These are phyloP conservation scores for Taiwanofungus camphoratus DNA, from an alignment of 1,284 basidiomycete species.

Conservation along the genomic window DNA sequence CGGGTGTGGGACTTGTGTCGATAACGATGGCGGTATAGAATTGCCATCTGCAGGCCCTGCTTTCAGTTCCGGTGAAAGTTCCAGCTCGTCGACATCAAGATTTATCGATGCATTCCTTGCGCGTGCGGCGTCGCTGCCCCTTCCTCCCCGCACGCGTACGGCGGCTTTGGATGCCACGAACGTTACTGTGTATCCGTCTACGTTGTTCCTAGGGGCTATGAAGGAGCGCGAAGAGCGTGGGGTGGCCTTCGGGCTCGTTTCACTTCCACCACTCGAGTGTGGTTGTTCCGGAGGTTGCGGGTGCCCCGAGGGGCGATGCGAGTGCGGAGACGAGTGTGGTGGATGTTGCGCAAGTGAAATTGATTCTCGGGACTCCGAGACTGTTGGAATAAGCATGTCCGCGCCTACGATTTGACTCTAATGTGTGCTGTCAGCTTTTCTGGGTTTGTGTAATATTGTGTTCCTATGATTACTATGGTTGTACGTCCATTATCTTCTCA, in stretches of 20 bases:
- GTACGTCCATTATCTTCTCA: too few relatives aligned
- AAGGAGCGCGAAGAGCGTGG: conserved; percentile 30
- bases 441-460: too few relatives aligned
- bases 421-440: too few relatives aligned
- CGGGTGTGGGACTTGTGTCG: conserved; percentile 62
- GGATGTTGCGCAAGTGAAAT: conserved; percentile 37
- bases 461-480: too few relatives aligned
- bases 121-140: conserved; percentile 48
- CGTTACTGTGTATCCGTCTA: conserved; percentile 39
- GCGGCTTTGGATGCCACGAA: conserved; percentile 44
- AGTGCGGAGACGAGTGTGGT: conserved; percentile 45
- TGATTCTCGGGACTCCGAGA: too few relatives aligned
- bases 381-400: too few relatives aligned
- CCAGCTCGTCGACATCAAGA: conserved; percentile 15
- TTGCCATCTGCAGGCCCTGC: conserved; percentile 28
- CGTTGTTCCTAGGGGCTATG: conserved; percentile 25
- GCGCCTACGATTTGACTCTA: too few relatives aligned
- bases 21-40: conserved; percentile 39
- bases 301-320: conserved; percentile 41
- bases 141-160: conserved; percentile 41
- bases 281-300: conserved; percentile 45
- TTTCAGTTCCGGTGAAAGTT: conserved; percentile 13
- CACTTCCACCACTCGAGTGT: conserved; percentile 60
- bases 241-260: conserved; percentile 42
- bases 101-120: conserved; percentile 60